Evolutionary conservation across 148 eudicot species (phyloP), one percentile per base, ranked within the genome.

Genomic region (Euryodendron excelsum): DNA sequence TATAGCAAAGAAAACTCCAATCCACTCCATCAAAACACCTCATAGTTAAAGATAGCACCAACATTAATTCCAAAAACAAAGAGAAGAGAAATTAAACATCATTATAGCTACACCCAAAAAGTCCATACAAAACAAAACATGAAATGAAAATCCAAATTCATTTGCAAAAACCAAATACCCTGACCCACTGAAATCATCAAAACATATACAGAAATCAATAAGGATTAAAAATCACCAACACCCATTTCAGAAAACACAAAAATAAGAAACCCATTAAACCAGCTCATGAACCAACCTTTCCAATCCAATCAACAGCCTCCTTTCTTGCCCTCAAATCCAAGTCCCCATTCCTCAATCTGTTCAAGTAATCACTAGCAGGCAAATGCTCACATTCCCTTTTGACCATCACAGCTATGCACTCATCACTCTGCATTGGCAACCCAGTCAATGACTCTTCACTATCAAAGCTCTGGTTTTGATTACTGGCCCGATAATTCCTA

Each of bases 271-370:
- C 45, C 45, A 66, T 34, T 34, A 37, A 65, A 65, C 23, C 33
- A 34, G 45, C 15, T 20, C 20, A 78, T 63, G 62, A 59, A 82
- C 87, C 52, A 67, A 93, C 97, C 97, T 87, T 93, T 69, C 62
- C 28, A 88, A 93, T 91, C 97, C 95, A 91, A 75, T 87, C 80
- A 82, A 93, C 78, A 72, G 86, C 92, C 74, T 85, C 83, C 45
- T 79, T 82, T 85, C 97, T 90, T 59, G 87, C 85, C 72, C 47
- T 77, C 83, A 90, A 82, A 60, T 90, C 90, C 90, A 90, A 86
- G 53, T 82, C 91, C 79, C 93, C 95, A 87, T 5, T 80, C 75
- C 81, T 88, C 39, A 91, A 73, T 69, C 90, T 88, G 50, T 80
- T 78, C 80, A 90, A 81, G 67, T 90, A 91, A 88, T 85, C 90